Base-by-base conservation (phyloP, 352 stramenopile species). In the Thraustochytrium striatum region DNA sequence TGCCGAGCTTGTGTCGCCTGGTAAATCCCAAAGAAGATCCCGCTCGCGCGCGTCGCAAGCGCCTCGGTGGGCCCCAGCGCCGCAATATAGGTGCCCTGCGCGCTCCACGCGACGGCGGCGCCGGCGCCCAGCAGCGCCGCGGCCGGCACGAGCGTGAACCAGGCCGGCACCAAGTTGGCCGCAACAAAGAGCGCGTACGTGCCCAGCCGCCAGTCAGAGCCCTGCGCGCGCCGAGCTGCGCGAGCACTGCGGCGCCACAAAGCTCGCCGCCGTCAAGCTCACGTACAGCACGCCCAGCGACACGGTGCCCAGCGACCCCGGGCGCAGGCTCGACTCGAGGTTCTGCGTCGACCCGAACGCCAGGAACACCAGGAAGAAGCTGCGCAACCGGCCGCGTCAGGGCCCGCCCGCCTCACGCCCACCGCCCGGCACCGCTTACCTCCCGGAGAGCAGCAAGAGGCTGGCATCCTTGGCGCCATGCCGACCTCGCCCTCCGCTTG, bases 311-410 rank as follows among this genome's bases (percentile, higher is more conserved):
- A 13, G 11, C 16, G 19, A 25, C 11, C 30, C 65, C 32, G 44
- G 44, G 39, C 44, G 28, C 43, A 75, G 52, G 52, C 65, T 75
- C 2, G 65, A 75, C 65, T 62, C 65, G 0, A 75, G 25, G 52
- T 61, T 61, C 36, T 75, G 65, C 25, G 65, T 61, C 16, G 65
- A 25, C 7, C 65, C 65, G 32, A 75, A 61, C n/a, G 65, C 65
- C 65, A 75, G 25, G 25, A 75, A 75, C 41, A 72, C 21, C 19
- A 75, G n/a, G 16, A 58, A 61, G 39, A 75, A 75, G 39, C n/a
- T n/a, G n/a, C n/a, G n/a, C n/a, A n/a, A n/a, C n/a, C n/a, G n/a
- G n/a, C n/a, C n/a, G n/a, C n/a, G n/a, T n/a, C n/a, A n/a, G n/a
- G n/a, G n/a, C n/a, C n/a, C n/a, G n/a, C n/a, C n/a, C n/a, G n/a